Evolutionary conservation across 805 yeast species (phyloP), one percentile per base, ranked within the genome.

Genomic region (Hanseniaspora valbyensis): DNA sequence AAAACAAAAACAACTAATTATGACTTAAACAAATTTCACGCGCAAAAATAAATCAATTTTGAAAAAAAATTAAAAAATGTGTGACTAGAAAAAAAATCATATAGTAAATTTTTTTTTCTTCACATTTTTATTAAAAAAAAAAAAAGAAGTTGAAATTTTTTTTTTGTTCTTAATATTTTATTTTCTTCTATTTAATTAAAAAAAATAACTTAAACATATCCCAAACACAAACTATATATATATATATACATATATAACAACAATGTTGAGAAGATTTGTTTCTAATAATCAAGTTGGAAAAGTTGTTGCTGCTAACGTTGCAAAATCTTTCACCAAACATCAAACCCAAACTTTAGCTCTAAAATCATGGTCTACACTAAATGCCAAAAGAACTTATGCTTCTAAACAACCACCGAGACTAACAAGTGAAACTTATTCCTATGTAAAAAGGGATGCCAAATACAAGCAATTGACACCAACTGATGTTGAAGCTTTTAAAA

Each of bases 381-480:
- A 8, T 25, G n/a, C n/a, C 9, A 24, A 34, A 10, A 48, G 51
- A 48, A 13, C 19, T 9, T 48, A 48, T 33, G 41, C 46, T 10
- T 55, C 59, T 21, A 60, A 60, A 42, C 29, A 53, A 30, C 57
- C 53, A 30, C 61, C 63, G 16, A 62, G 53, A 45, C 68, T 85
- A 36, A 87, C 96, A 0, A 72, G 81, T 1, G 90, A 83, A 44
- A 69, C 81, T 3, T 87, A 87, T 61, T 75, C 82, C 30, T 65
- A 70, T 28, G 74, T 83, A 21, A 59, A 71, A 51, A 70, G 88
- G 54, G 66, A 76, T 54, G 61, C 69, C 0, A 60, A 61, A 12
- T 87, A 64, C 65, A 78, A 78, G 54, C 62, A 65, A 41, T 64
- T 89, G 13, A 72, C 72, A 1, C 67, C 69, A 0, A 69, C 66